Evolutionary conservation across 768 basidiomycete genomes (phyloP), one percentile per base, ranked within the genome.

Genomic region (Collybia nuda): DNA sequence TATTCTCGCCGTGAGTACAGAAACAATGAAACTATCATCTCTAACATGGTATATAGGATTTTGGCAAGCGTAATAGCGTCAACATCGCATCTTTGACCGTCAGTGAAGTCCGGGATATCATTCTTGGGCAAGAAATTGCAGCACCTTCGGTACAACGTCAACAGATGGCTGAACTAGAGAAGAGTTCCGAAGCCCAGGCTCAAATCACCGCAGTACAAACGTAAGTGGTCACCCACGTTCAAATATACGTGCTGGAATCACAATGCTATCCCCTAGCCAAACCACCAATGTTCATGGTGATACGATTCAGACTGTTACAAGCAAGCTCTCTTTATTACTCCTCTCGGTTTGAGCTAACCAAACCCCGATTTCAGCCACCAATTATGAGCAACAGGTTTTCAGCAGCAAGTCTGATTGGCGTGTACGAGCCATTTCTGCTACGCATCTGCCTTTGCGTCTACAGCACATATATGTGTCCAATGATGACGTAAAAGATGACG

Each of bases 371-470:
- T 18, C 55, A 88, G 87, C 96, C 0, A 97, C 97, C 54, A 93
- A 91, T 64, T 99, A 99, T 66, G 97, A 97, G 69, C 94, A 98
- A 62, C 90, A 93, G 63, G 88, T 93, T n/a, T 99, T 99, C 76
- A 95, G 92, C 69, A 92, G 89, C 75, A 98, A 99, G 76, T 98
- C 97, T 3, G 97, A 99, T 68, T 99, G 97, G 97, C 93, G 97
- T 60, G 91, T 98, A 26, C 89, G 97, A 55, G 97, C 97, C 28
- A 98, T 99, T 62, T 95, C 93, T 14, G 90, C 97, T 0, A 98
- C 95, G 18, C 95, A 99, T 68, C 80, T 99, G 40, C 85, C 96
- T 3, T 85, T 99, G 53, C 93, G 97, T 62, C 78, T 98, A 53
- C 95, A 98, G 65, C 95, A 99, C 66, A 97, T 98, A 69, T 98